Percentiles rank a stretch among this genome's conserved stretches.
These are phyloP conservation scores for Phytophthora sojae DNA, from an alignment of 352 stramenopile species.

Conservation along the genomic window DNA sequence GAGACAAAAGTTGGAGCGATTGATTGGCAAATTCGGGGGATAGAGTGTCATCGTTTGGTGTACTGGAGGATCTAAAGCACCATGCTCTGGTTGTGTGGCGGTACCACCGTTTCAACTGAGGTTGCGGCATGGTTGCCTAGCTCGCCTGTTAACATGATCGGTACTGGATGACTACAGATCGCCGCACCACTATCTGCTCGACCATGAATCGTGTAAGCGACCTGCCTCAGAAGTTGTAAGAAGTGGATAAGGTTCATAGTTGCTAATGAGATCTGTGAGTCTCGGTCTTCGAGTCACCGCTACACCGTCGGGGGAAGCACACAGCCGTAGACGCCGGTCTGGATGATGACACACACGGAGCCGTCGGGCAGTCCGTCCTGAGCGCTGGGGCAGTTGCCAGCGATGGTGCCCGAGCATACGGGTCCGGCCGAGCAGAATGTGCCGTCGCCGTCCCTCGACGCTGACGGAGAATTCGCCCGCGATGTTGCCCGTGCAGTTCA, in stretches of 20 bases:
- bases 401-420: constrained; percentile 20
- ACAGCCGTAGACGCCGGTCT: constrained; percentile 36
- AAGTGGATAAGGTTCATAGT: no score
- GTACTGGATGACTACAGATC: no score
- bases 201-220: no score
- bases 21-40: not conserved
- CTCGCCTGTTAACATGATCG: no score
- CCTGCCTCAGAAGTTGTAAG: no score
- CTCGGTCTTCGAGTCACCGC: not conserved
- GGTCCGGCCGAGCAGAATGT: constrained; percentile 19
- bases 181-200: no score
- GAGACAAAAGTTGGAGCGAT: not conserved
- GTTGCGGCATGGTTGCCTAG: not conserved
- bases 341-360: constrained; percentile 31
- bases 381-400: constrained; percentile 20
- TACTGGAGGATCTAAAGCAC: not conserved
- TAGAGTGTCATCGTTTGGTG: not conserved
- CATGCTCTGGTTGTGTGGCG: not conserved
- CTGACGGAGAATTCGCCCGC: constrained; percentile 25
- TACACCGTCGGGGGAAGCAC: not conserved
- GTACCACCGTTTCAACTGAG: not conserved
- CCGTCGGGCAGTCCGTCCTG: constrained; percentile 15
- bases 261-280: not conserved
- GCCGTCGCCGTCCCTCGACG: constrained; percentile 8
- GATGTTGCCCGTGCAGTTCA: constrained; percentile 24